Evolutionary conservation across 257 asterid species (phyloP).

Genomic region (Solanum bukasovii): DNA sequence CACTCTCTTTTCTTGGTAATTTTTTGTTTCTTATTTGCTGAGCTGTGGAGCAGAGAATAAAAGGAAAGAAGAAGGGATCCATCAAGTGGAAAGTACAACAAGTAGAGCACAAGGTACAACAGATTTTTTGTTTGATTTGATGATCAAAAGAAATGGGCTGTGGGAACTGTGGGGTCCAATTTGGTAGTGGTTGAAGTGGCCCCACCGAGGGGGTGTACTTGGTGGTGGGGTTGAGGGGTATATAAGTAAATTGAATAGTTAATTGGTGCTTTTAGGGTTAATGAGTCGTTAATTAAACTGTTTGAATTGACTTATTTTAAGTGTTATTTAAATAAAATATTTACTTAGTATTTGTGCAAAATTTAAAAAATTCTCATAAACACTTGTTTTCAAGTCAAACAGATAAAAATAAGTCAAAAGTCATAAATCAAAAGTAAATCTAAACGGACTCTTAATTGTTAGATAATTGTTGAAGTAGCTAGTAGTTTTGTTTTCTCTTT

Average conservation of each 20-base stretch:
- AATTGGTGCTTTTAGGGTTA: not conserved
- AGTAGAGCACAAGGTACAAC: conserved; percentile 33
- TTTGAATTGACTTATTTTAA: no score
- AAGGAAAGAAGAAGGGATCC: conserved; percentile 22
- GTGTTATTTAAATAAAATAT: no score
- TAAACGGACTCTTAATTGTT: rapidly evolving
- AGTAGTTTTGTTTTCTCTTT: not conserved
- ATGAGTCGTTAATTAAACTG: not conserved
- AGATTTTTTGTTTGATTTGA: conserved; percentile 9
- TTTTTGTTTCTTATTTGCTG: not conserved
- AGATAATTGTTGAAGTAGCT: not conserved
- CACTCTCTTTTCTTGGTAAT: conserved; percentile 8
- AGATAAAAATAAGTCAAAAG: rapidly evolving
- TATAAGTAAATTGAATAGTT: not conserved
- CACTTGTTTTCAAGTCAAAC: rapidly evolving
- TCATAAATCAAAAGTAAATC: no score
- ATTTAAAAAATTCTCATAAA: no score
- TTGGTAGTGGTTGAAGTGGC: conserved; percentile 8
- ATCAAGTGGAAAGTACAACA: conserved; percentile 38
- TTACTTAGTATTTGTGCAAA: no score
- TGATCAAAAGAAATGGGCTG: not conserved
- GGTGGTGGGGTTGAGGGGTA: conserved; percentile 11
- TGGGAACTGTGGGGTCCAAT: conserved; percentile 20
- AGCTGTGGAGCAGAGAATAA: conserved; percentile 34
- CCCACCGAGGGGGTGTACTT: conserved; percentile 1